Evolutionary conservation across 768 basidiomycete species (phyloP).

Genomic region (Naganishia kalamii): DNA sequence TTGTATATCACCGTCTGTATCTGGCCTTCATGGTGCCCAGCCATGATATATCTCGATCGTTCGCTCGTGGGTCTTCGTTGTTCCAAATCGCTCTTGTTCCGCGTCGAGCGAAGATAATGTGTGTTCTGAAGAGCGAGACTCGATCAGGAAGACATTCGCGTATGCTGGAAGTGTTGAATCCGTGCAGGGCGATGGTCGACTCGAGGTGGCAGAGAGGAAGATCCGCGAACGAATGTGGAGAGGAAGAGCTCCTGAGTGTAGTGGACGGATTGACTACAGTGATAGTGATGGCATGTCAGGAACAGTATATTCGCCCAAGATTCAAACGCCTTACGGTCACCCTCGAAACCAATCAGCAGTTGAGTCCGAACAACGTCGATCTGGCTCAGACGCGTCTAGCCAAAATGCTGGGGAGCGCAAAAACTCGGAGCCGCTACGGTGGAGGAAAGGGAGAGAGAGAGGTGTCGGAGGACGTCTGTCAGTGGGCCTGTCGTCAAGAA

Average conservation of each 20-base stretch:
- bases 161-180: not conserved
- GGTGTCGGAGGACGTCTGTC: too few species aligned
- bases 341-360: too few species aligned
- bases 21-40: not conserved
- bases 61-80: not conserved
- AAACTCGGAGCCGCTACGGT: too few species aligned
- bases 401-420: too few species aligned
- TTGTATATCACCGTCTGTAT: conserved; percentile 12
- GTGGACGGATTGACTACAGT: too few species aligned
- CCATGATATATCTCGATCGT: not conserved
- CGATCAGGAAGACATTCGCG: not conserved
- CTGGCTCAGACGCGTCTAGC: too few species aligned
- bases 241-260: not conserved
- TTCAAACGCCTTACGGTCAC: too few species aligned
- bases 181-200: not conserved
- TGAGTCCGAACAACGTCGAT: too few species aligned
- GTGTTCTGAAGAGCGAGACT: not conserved
- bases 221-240: not conserved
- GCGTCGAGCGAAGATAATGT: not conserved
- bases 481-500: too few species aligned
- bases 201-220: not conserved
- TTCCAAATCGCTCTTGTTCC: not conserved
- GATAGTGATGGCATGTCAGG: too few species aligned
- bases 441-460: too few species aligned
- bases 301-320: too few species aligned